Percentiles rank a stretch among this genome's conserved stretches.
Conservation (phyloP, 352 stramenopile species). For the Globisporangium nagaii region DNA sequence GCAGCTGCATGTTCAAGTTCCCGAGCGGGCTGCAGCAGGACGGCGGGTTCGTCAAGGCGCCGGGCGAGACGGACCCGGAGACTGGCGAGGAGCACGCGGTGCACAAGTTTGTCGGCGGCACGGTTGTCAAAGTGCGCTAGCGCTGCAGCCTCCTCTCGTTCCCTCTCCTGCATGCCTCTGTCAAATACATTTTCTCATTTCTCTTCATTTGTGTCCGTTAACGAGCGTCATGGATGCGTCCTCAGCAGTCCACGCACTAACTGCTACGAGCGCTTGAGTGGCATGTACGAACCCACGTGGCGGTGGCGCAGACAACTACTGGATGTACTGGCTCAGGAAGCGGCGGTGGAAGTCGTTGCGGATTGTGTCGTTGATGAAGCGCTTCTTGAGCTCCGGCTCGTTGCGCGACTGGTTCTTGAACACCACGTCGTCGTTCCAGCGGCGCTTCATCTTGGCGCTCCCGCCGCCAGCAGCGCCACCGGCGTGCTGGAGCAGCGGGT, state of each 20-base stretch:
- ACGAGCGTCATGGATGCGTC: too few relatives aligned
- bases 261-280: too few relatives aligned
- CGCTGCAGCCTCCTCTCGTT: too few relatives aligned
- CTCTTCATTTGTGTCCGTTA: too few relatives aligned
- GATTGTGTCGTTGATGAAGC: slow-evolving; percentile 99
- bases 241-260: too few relatives aligned
- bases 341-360: slow-evolving; percentile 99
- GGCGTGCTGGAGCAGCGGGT: slow-evolving; percentile 78
- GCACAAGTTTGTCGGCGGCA: slow-evolving; percentile 69
- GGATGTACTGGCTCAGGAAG: slow-evolving; percentile 97
- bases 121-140: slow-evolving; percentile 68
- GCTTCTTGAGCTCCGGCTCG: slow-evolving; percentile 94
- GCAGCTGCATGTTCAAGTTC: slow-evolving; percentile 86
- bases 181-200: slow-evolving; percentile 6
- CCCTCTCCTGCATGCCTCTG: not conserved
- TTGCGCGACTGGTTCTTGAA: slow-evolving; percentile 98
- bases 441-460: slow-evolving; percentile 87
- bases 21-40: slow-evolving; percentile 78
- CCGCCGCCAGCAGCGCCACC: slow-evolving; percentile 15
- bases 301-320: too few relatives aligned
- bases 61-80: slow-evolving; percentile 26
- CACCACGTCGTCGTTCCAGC: slow-evolving; percentile 99
- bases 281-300: too few relatives aligned
- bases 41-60: slow-evolving; percentile 73
- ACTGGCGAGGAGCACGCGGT: slow-evolving; percentile 40